phyloP scores from a whole-genome alignment of 805 yeast species.

The Lipomyces starkeyi region DNA sequence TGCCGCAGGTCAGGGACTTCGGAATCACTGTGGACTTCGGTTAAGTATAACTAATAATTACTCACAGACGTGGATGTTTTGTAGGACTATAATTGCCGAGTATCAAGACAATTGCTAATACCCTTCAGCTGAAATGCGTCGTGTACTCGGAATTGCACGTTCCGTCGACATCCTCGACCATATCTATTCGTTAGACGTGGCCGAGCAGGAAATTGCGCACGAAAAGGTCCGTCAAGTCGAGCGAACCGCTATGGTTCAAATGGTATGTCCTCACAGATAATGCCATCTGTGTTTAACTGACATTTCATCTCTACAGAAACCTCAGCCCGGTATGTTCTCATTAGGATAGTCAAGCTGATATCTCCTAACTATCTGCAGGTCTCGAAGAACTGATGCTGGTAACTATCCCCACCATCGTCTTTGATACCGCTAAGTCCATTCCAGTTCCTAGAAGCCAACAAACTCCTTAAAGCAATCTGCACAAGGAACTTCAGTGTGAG shows the following conservation, averaged over 20 bases:
- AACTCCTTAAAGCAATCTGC: slow-evolving; percentile 60
- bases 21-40: neutral
- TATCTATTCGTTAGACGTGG: slow-evolving; percentile 53
- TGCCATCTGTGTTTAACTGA: neutral
- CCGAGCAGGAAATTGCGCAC: slow-evolving; percentile 53
- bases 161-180: slow-evolving; percentile 60
- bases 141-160: slow-evolving; percentile 57
- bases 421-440: slow-evolving; percentile 1
- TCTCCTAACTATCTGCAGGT: slow-evolving; percentile 47
- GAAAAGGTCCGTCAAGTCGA: slow-evolving; percentile 59
- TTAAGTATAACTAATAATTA: neutral
- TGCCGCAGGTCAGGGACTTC: slow-evolving; percentile 54
- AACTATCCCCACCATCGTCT: slow-evolving; percentile 18
- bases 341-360: neutral
- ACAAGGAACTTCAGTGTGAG: slow-evolving; percentile 60
- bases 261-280: slow-evolving; percentile 45
- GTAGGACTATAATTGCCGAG: slow-evolving; percentile 31
- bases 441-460: slow-evolving; percentile 41
- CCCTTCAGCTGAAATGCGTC: slow-evolving; percentile 58
- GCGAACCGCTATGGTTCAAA: slow-evolving; percentile 63
- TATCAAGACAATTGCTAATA: slow-evolving; percentile 26
- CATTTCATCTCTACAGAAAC: slow-evolving; percentile 31
- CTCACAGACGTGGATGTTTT: slow-evolving; percentile 55
- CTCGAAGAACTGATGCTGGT: slow-evolving; percentile 51
- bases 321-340: slow-evolving; percentile 45